Conservation (phyloP, 176 grass and related monocot genomes). For the Echinochloa phyllopogon region DNA sequence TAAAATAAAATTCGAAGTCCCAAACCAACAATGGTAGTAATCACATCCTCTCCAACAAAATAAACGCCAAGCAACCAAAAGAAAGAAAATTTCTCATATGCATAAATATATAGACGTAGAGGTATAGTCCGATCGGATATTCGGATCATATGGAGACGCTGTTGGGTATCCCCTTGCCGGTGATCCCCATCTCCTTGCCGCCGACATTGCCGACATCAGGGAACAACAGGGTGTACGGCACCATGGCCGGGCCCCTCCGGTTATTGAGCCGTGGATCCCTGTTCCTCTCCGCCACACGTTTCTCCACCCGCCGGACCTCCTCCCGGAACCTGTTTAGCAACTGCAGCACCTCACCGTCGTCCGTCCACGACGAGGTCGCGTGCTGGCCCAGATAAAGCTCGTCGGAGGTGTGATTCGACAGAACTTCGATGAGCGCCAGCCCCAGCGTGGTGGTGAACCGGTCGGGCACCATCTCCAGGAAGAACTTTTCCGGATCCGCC, state of each 20-base stretch:
- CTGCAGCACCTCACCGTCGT: conserved; percentile 69
- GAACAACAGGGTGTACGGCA: conserved; percentile 87
- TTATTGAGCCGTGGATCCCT: conserved; percentile 57
- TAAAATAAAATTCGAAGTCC: no score
- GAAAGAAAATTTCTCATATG: not conserved
- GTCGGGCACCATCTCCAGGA: conserved; percentile 71
- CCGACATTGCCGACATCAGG: conserved; percentile 61
- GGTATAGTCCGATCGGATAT: not conserved
- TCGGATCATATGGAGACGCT: conserved; percentile 76
- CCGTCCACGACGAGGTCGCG: conserved; percentile 65
- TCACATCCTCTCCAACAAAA: not conserved
- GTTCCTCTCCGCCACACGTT: conserved; percentile 69
- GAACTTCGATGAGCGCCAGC: conserved; percentile 85
- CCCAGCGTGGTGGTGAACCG: conserved; percentile 86
- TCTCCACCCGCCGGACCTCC: conserved; percentile 65
- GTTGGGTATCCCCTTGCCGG: conserved; percentile 94
- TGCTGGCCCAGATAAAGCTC: conserved; percentile 94
- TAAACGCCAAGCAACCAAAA: not conserved
- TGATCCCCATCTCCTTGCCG: conserved; percentile 70
- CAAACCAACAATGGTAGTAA: not conserved
- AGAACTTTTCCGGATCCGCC: conserved; percentile 66
- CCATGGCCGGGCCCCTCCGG: conserved; percentile 56
- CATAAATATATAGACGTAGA: not conserved
- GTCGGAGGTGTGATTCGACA: conserved; percentile 83
- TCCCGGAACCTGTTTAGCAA: conserved; percentile 68